Base-by-base conservation (phyloP, 371 early-diverging fungal genomes). In the Mucor irregularis region DNA sequence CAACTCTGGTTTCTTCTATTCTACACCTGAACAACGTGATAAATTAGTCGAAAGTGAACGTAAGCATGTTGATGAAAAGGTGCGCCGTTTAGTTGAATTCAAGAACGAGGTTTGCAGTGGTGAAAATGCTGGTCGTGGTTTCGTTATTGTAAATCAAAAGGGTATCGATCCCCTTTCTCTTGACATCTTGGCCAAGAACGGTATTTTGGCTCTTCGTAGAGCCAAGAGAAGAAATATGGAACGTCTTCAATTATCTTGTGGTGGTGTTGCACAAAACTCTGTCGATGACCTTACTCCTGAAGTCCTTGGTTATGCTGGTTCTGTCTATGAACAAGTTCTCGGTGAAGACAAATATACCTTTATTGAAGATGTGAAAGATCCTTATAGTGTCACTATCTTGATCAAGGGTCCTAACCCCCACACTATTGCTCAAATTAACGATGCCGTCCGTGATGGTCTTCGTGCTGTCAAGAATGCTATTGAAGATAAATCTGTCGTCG, bases 181-280 rank as follows among this genome's bases (percentile, higher is more conserved):
- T 56, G 99, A 99, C 75, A 84, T 99, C 21, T 82, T 99, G 67
- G 95, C 95, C 59, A 95, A 97, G 84, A 88, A 96, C 62, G 90
- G 91, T 58, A 96, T 99, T 61, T 69, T 99, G 42, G 99, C 98
- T n/a, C 84, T 99, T 38, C 91, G 99, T 63, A 85, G 99, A 57
- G 99, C 99, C 49, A 99, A 99, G 88, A 88, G 99, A 74, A 88
- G 99, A 71, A 99, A 99, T 84, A 96, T 99, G 95, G 99, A 99
- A 81, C 92, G 99, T 61, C 89, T 99, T 58, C 96, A 98, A 73
- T 76, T 96, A 57, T 90, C 92, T 61, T 98, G 98, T 74, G 99
- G 99, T 53, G 99, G 99, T 62, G 71, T 84, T 44, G 96, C 99
- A 40, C 96, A 99, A 61, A 99, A 98, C 84, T 92, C 96, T 6